Evolutionary conservation across 768 basidiomycete species (phyloP).

Genomic region (Mycena haematopus): DNA sequence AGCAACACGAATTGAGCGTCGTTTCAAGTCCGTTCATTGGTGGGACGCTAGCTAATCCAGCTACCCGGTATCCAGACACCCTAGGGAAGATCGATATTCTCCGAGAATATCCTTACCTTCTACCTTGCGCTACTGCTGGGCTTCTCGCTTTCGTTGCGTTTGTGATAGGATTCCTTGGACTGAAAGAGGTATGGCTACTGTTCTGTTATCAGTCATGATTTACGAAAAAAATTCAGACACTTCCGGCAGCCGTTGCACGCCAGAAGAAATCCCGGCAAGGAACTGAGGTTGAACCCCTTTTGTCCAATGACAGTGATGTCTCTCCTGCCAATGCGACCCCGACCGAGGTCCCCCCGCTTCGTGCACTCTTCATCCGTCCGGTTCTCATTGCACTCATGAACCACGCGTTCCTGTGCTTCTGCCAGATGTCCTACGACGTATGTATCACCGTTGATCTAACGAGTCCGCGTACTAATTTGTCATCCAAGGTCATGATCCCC

Average conservation of each 20-base stretch:
- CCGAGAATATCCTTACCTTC: slow-evolving; percentile 31
- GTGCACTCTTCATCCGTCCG: slow-evolving; percentile 21
- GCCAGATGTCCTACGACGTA: slow-evolving; percentile 26
- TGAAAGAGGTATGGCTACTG: slow-evolving; percentile 30
- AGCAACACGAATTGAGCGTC: neutral
- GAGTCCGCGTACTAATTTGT: neutral
- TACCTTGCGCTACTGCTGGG: slow-evolving; percentile 29
- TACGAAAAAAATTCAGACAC: slow-evolving; percentile 7
- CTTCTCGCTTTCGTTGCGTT: slow-evolving; percentile 27
- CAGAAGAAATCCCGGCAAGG: slow-evolving; percentile 27
- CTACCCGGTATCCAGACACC: slow-evolving; percentile 20
- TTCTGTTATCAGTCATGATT: no score
- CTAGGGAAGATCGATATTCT: slow-evolving; percentile 24
- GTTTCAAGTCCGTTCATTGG: slow-evolving; percentile 30
- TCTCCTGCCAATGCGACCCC: no score
- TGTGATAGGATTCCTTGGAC: slow-evolving; percentile 20
- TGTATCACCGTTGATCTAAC: neutral
- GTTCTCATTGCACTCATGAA: slow-evolving; percentile 24
- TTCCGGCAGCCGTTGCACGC: slow-evolving; percentile 19
- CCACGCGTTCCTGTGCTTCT: slow-evolving; percentile 26
- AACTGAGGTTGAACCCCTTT: slow-evolving; percentile 22
- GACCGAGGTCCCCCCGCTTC: slow-evolving; percentile 15
- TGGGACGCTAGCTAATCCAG: slow-evolving; percentile 30
- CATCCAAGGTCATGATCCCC: slow-evolving; percentile 22
- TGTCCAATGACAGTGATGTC: neutral